Evolutionary conservation across 1,284 basidiomycete species (phyloP).

Genomic region (Naganishia albida): DNA sequence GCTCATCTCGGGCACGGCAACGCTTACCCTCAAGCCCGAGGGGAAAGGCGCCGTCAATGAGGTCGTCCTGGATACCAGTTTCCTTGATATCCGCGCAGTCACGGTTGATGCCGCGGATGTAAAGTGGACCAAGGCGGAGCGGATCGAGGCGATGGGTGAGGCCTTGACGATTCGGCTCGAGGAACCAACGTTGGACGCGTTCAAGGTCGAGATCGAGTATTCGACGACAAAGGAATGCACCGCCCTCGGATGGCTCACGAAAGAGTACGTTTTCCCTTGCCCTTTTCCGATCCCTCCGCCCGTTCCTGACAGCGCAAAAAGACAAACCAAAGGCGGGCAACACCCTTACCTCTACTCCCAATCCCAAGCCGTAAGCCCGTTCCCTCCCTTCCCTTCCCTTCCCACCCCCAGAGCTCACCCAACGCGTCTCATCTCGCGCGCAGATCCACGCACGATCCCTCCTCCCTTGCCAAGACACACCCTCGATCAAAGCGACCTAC

Average conservation of each 20-base stretch:
- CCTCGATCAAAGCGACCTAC: constrained; percentile 63
- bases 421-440: too few relatives aligned
- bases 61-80: constrained; percentile 77
- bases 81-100: constrained; percentile 67
- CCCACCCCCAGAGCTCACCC: constrained; percentile 32
- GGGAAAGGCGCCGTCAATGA: constrained; percentile 65
- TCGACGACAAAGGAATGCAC: constrained; percentile 74
- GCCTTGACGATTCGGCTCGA: constrained; percentile 52
- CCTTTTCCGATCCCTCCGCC: background rate
- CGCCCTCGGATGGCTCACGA: constrained; percentile 90
- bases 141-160: constrained; percentile 52
- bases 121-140: constrained; percentile 59
- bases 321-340: constrained; percentile 83
- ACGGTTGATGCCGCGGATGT: constrained; percentile 60
- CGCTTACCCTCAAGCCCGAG: constrained; percentile 62
- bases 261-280: constrained; percentile 62
- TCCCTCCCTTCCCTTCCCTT: constrained; percentile 32
- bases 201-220: constrained; percentile 66
- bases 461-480: constrained; percentile 69
- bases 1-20: constrained; percentile 71
- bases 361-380: constrained; percentile 68
- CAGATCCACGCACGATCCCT: constrained; percentile 76
- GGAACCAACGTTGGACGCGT: constrained; percentile 32
- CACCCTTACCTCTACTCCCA: constrained; percentile 93
- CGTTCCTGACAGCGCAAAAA: constrained; percentile 43